These are phyloP conservation scores for Epichloe bromicola DNA, from an alignment of 2,329 filamentous ascomycete genomes.

Conservation along the genomic window DNA sequence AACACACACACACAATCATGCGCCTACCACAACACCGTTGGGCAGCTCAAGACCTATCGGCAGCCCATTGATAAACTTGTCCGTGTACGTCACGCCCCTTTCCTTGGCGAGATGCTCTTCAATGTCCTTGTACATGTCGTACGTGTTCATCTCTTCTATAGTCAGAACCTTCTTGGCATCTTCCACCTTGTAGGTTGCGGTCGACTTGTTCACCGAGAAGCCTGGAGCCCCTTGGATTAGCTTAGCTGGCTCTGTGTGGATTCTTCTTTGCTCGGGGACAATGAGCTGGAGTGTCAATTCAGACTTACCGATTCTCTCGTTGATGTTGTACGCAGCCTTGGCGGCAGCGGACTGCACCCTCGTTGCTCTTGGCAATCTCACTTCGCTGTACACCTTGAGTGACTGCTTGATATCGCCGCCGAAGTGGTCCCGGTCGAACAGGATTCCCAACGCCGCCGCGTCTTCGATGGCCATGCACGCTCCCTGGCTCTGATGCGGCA, in stretches of 20 bases:
- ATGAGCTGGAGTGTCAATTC: background rate
- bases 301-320: conserved; percentile 42
- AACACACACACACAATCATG: background rate
- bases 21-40: conserved; percentile 29
- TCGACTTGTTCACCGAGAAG: conserved; percentile 48
- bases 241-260: background rate
- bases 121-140: conserved; percentile 46
- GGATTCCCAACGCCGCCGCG: conserved; percentile 47
- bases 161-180: conserved; percentile 49
- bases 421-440: conserved; percentile 39
- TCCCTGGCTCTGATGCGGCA: conserved; percentile 54
- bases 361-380: conserved; percentile 41
- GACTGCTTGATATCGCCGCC: conserved; percentile 32
- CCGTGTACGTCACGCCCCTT: conserved; percentile 20
- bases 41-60: conserved; percentile 36
- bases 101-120: conserved; percentile 31
- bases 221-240: conserved; percentile 20
- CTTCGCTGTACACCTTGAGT: conserved; percentile 36
- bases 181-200: conserved; percentile 45
- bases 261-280: too few species aligned
- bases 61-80: conserved; percentile 28
- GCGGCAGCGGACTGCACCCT: conserved; percentile 44
- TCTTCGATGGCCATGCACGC: conserved; percentile 56
- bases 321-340: conserved; percentile 47
- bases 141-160: conserved; percentile 58